These are phyloP conservation scores for Ogataea henricii DNA, from an alignment of 805 yeast species.

Conservation along the genomic window DNA sequence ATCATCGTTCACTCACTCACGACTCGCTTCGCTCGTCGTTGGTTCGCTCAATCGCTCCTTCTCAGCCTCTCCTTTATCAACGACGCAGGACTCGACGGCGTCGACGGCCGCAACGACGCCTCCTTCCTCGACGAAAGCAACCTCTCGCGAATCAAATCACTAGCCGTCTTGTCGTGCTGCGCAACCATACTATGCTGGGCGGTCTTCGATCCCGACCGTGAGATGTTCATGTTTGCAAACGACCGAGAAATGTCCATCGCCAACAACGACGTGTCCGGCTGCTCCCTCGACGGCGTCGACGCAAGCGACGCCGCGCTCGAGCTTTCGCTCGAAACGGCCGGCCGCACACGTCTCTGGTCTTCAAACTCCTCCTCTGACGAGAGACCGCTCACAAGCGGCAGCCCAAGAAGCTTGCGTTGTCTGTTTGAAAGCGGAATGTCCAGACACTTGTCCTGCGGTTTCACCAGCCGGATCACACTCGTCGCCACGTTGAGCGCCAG, in stretches of 20 bases:
- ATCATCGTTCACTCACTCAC: too few species aligned
- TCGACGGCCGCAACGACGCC: conserved; percentile 1
- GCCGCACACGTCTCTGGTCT: too few species aligned
- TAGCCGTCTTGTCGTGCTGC: not conserved
- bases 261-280: conserved; percentile 21
- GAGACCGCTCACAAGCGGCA: conserved; percentile 24
- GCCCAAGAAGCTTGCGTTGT: conserved; percentile 50
- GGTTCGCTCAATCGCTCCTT: too few species aligned
- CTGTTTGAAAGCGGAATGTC: conserved; percentile 50
- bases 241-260: conserved; percentile 31
- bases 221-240: conserved; percentile 32
- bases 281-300: conserved; percentile 9
- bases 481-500: conserved; percentile 33
- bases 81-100: not conserved
- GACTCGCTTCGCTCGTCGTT: too few species aligned
- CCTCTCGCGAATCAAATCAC: conserved; percentile 21
- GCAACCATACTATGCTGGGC: not conserved
- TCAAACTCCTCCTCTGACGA: conserved; percentile 11
- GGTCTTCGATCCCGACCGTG: conserved; percentile 4
- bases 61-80: not conserved
- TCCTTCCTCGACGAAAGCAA: conserved; percentile 18
- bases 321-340: not conserved
- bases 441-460: conserved; percentile 50
- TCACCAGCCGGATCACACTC: conserved; percentile 35
- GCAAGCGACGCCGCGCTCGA: conserved; percentile 8